These are phyloP conservation scores for Entomophthora muscae DNA, from an alignment of 371 early-diverging fungal genomes.

Conservation along the genomic window DNA sequence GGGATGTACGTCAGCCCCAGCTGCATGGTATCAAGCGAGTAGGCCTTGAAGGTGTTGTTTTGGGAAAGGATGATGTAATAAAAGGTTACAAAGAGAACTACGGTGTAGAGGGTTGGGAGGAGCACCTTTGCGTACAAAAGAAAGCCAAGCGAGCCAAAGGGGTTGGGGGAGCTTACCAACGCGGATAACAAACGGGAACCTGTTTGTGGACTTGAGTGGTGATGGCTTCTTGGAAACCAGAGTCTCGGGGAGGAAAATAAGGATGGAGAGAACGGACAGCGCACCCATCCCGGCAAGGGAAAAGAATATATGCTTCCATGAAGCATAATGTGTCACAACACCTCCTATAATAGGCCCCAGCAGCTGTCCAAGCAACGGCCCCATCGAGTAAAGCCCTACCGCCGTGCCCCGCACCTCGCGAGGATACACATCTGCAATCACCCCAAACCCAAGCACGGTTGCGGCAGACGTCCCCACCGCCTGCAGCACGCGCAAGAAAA, in stretches of 20 bases:
- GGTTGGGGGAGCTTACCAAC: neutral
- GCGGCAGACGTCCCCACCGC: slow-evolving; percentile 48
- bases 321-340: slow-evolving; percentile 24
- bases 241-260: slow-evolving; percentile 45
- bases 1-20: slow-evolving; percentile 25
- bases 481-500: slow-evolving; percentile 42
- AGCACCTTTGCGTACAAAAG: neutral
- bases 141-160: neutral
- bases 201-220: neutral
- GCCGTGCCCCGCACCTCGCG: slow-evolving; percentile 27
- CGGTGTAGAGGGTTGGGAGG: neutral
- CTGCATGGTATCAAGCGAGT: slow-evolving; percentile 18
- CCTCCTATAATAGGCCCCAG: slow-evolving; percentile 26
- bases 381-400: slow-evolving; percentile 34
- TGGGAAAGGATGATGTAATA: neutral
- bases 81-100: neutral
- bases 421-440: slow-evolving; percentile 31
- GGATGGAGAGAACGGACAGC: slow-evolving; percentile 15
- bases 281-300: slow-evolving; percentile 27
- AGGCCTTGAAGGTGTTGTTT: slow-evolving; percentile 10
- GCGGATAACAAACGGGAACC: neutral
- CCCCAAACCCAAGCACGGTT: slow-evolving; percentile 51
- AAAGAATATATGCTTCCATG: slow-evolving; percentile 51
- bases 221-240: slow-evolving; percentile 13
- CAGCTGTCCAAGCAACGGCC: slow-evolving; percentile 32